Conservation (phyloP, 129 eudicot species). For the Lactuca saligna region DNA sequence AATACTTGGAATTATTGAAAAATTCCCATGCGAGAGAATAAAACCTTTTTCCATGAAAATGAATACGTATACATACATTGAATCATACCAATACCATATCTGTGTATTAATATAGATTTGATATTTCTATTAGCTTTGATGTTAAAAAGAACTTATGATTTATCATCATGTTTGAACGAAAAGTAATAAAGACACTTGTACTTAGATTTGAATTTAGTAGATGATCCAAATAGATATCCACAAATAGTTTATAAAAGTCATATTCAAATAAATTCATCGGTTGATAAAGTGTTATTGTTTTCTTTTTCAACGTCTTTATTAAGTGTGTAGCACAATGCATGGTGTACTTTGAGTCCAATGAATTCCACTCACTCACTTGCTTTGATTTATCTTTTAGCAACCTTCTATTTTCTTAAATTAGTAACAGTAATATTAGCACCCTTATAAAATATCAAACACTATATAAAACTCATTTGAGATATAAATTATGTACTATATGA, state of each 20-base stretch:
- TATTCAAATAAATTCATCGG: too few relatives aligned
- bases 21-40: slow-evolving; percentile 25
- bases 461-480: background rate
- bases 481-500: too few relatives aligned
- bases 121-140: background rate
- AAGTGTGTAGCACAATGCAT: slow-evolving; percentile 24
- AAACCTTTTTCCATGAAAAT: slow-evolving; percentile 9
- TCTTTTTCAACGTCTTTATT: slow-evolving; percentile 2
- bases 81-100: background rate
- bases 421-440: background rate
- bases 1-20: slow-evolving; percentile 15
- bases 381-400: background rate
- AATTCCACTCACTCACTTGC: slow-evolving; percentile 28
- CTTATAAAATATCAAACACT: background rate
- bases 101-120: slow-evolving; percentile 2
- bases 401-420: background rate
- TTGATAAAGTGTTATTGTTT: background rate
- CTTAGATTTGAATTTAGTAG: background rate
- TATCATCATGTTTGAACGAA: background rate
- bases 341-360: slow-evolving; percentile 25
- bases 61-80: slow-evolving; percentile 20
- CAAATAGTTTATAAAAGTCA: background rate
- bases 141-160: background rate
- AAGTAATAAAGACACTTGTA: background rate
- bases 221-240: background rate